Evolutionary conservation across 2,329 filamentous ascomycete genomes (phyloP).

Genomic region (Bipolaris cookei): DNA sequence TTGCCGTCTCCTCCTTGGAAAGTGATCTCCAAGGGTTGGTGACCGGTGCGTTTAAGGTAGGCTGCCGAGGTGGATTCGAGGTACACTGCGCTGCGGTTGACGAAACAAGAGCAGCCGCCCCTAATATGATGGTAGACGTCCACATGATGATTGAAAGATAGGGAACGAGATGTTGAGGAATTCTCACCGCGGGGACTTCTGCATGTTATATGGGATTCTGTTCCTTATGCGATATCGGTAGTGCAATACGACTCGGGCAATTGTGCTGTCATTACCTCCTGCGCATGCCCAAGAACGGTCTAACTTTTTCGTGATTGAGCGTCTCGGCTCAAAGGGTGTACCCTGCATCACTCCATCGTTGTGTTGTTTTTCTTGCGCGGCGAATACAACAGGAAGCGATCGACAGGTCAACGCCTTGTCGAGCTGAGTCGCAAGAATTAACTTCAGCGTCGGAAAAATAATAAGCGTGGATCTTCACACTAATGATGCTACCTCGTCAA

Average conservation of each 20-base stretch:
- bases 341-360: neutral
- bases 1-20: constrained; percentile 17
- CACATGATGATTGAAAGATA: constrained; percentile 4
- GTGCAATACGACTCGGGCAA: neutral
- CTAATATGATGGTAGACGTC: constrained; percentile 4
- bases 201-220: constrained; percentile 6
- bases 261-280: constrained; percentile 1
- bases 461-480: neutral
- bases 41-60: constrained; percentile 15
- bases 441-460: neutral
- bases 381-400: constrained; percentile 1
- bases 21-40: constrained; percentile 20
- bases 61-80: constrained; percentile 9
- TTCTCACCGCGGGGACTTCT: neutral
- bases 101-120: constrained; percentile 10
- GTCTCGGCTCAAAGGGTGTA: neutral
- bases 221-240: neutral
- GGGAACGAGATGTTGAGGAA: neutral
- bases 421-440: neutral
- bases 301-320: neutral
- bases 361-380: constrained; percentile 1
- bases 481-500: neutral
- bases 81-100: constrained; percentile 9
- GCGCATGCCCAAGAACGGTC: constrained; percentile 4
- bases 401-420: constrained; percentile 1